Percentiles rank a stretch among this genome's conserved stretches.
Evolutionary conservation across 2,329 filamentous ascomycete genomes (phyloP).

Genomic region (Trichophyton rubrum): DNA sequence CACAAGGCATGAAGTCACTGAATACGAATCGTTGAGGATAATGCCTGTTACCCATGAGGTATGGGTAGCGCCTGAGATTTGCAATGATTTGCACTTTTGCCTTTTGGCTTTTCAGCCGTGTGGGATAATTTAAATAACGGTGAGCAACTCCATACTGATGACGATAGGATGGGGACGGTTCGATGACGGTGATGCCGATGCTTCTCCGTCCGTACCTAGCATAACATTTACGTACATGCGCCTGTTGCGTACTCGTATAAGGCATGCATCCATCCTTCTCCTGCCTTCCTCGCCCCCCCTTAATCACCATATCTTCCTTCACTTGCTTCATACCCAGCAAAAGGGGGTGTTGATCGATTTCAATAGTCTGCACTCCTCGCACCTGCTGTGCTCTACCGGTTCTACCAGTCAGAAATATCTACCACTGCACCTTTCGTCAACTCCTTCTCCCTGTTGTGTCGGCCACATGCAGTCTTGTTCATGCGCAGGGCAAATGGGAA

Average conservation of each 20-base stretch:
- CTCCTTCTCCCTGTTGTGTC: neutral
- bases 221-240: too few relatives aligned
- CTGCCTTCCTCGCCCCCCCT: neutral
- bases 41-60: constrained; percentile 1
- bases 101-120: neutral
- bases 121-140: neutral
- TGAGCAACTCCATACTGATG: neutral
- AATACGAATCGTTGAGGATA: constrained; percentile 2
- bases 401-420: neutral
- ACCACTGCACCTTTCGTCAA: neutral
- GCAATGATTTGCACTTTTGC: neutral
- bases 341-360: neutral
- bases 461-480: neutral
- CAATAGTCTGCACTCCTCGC: neutral
- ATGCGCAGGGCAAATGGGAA: neutral
- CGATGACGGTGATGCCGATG: neutral
- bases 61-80: neutral
- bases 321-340: neutral
- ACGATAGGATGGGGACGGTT: neutral
- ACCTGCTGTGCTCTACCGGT: neutral
- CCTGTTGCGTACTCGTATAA: neutral
- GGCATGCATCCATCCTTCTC: neutral
- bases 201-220: neutral
- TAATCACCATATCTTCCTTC: neutral
- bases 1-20: neutral